Evolutionary conservation across 2,329 filamentous ascomycete genomes (phyloP).

Genomic region (Hymenoscyphus repandus): DNA sequence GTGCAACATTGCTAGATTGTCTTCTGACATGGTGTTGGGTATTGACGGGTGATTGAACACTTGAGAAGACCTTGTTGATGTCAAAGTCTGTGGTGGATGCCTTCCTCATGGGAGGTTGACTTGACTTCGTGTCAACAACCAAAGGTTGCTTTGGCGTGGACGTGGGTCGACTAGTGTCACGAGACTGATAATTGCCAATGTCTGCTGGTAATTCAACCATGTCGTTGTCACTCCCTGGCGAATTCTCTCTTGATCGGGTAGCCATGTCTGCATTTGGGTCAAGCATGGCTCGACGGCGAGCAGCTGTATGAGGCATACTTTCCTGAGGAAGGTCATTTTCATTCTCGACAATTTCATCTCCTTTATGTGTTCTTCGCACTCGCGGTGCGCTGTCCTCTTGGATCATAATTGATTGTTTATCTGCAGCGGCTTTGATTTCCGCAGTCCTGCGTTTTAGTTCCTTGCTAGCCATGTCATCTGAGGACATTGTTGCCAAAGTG

Average conservation of each 20-base stretch:
- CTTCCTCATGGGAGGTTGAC: constrained; percentile 18
- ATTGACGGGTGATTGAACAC: constrained; percentile 67
- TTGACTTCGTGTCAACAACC: constrained; percentile 27
- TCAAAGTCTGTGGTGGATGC: constrained; percentile 53
- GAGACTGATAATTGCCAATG: constrained; percentile 27
- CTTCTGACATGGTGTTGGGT: constrained; percentile 38
- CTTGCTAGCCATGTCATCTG: constrained; percentile 86
- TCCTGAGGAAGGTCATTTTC: constrained; percentile 45
- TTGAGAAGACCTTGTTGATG: constrained; percentile 79
- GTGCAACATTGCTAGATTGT: constrained; percentile 40
- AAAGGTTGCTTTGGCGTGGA: constrained; percentile 26
- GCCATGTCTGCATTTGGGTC: constrained; percentile 33
- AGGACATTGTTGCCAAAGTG: constrained; percentile 80
- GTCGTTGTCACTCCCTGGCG: constrained; percentile 27
- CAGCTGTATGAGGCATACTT: constrained; percentile 21
- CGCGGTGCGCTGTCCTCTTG: constrained; percentile 65
- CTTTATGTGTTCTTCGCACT: constrained; percentile 87
- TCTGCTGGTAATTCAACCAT: constrained; percentile 28
- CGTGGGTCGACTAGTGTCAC: constrained; percentile 23
- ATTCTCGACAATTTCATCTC: constrained; percentile 82
- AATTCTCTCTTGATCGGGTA: constrained; percentile 31
- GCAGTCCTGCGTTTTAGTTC: constrained; percentile 76
- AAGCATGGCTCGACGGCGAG: constrained; percentile 35
- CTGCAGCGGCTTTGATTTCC: constrained; percentile 69
- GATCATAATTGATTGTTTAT: constrained; percentile 80